phyloP scores from a whole-genome alignment of 257 asterid species.

The Misopates orontium region DNA sequence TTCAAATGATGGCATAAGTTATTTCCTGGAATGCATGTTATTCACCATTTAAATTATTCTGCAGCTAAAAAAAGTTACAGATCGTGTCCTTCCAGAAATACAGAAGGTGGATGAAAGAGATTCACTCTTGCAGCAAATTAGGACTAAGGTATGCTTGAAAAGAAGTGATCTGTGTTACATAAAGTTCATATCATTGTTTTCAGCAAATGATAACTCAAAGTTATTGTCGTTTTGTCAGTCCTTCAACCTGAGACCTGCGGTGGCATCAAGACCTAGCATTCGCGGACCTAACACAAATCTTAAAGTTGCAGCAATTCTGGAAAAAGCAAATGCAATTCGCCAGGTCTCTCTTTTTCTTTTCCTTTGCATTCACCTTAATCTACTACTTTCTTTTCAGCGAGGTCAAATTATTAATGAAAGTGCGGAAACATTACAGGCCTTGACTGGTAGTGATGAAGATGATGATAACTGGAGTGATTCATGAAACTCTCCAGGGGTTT shows the following conservation, averaged over 20 bases:
- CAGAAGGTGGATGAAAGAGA: conserved; percentile 71
- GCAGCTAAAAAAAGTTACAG: conserved; percentile 86
- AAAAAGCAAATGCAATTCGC: conserved; percentile 88
- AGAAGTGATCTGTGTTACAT: conserved; percentile 2
- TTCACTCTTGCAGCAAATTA: conserved; percentile 77
- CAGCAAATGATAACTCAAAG: conserved; percentile 37
- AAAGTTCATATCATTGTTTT: conserved; percentile 1
- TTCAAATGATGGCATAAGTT: not conserved
- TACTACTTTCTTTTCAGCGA: conserved; percentile 12
- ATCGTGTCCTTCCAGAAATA: conserved; percentile 45
- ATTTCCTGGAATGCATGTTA: conserved; percentile 22
- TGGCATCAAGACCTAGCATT: conserved; percentile 59
- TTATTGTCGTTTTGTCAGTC: conserved; percentile 50
- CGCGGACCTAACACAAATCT: conserved; percentile 77
- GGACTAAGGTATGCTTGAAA: conserved; percentile 62
- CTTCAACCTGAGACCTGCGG: conserved; percentile 81
- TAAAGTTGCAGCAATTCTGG: conserved; percentile 79
- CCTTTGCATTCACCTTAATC: not conserved
- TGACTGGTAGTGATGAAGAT: conserved; percentile 87
- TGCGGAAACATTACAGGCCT: conserved; percentile 55
- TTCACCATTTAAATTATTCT: conserved; percentile 38
- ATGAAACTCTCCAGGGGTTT: conserved; percentile 30
- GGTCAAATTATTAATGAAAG: conserved; percentile 19
- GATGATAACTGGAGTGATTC: conserved; percentile 86
- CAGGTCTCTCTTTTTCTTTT: conserved; percentile 52